Evolutionary conservation across 169 alveolate genomes (phyloP).

Genomic region (Babesia ovata): DNA sequence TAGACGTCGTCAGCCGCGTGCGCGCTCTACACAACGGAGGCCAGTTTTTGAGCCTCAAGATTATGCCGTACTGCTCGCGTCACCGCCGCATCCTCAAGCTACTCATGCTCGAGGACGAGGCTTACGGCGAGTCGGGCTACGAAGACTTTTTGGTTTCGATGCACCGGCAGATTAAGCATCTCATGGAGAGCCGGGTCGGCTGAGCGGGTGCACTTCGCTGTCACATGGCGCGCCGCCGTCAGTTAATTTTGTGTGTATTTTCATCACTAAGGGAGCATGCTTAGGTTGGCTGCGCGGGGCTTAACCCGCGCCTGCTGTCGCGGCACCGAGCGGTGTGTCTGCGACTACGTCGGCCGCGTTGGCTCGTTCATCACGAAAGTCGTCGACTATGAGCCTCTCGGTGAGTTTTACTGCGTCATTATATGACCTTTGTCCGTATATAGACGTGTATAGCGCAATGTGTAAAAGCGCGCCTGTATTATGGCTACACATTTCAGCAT

Average conservation of each 20-base stretch:
- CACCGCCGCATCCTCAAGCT: conserved; percentile 38
- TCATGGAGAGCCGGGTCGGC: conserved; percentile 19
- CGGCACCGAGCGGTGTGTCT: conserved; percentile 59
- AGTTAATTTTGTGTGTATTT: not conserved
- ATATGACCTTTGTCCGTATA: not conserved
- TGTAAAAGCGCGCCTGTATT: no score
- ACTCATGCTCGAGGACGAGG: conserved; percentile 61
- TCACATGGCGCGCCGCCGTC: not conserved
- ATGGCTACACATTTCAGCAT: no score
- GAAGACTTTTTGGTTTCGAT: conserved; percentile 23
- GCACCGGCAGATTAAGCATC: conserved; percentile 42
- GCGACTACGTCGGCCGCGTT: conserved; percentile 19
- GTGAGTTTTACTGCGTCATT: not conserved
- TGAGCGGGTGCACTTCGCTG: conserved; percentile 30
- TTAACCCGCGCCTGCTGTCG: conserved; percentile 52
- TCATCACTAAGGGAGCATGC: not conserved
- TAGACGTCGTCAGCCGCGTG: conserved; percentile 42
- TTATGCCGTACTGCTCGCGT: conserved; percentile 50
- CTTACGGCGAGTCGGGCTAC: conserved; percentile 39
- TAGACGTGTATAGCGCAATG: no score
- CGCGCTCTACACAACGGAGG: conserved; percentile 39
- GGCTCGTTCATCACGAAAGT: conserved; percentile 19
- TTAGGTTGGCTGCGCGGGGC: conserved; percentile 29
- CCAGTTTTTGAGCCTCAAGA: conserved; percentile 39
- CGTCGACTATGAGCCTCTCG: conserved; percentile 62